A percentile compares a stretch with the other conserved stretches of the same genome.
Evolutionary conservation across 495 filamentous ascomycete genomes (phyloP).

Genomic region (Penicillium pancosmium): DNA sequence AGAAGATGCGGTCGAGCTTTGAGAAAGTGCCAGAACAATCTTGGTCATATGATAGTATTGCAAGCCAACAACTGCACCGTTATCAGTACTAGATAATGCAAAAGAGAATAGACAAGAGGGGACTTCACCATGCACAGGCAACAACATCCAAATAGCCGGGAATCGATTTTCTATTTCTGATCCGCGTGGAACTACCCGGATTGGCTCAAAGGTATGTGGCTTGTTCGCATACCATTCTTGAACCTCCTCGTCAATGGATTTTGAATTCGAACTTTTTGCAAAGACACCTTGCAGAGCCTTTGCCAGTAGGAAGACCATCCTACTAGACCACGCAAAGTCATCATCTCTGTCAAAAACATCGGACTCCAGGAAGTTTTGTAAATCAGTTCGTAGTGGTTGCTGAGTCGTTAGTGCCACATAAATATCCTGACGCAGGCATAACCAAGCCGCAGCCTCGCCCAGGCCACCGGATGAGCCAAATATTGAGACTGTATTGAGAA

Average conservation of each 20-base stretch:
- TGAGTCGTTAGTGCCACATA: constrained; percentile 33
- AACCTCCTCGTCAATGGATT: constrained; percentile 17
- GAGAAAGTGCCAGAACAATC: constrained; percentile 30
- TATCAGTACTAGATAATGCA: not conserved
- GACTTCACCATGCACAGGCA: constrained; percentile 33
- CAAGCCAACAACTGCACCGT: constrained; percentile 26
- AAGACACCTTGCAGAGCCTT: constrained; percentile 29
- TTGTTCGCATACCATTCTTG: constrained; percentile 30
- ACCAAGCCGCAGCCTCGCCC: constrained; percentile 37
- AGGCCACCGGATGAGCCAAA: constrained; percentile 34
- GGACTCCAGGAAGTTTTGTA: constrained; percentile 29
- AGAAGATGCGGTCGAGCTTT: constrained; percentile 14
- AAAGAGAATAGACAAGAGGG: too few species aligned
- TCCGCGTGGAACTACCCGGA: constrained; percentile 18
- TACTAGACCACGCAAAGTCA: constrained; percentile 34
- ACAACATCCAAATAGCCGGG: constrained; percentile 32
- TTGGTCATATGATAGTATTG: constrained; percentile 39
- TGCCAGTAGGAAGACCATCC: constrained; percentile 34
- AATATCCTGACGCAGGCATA: constrained; percentile 35
- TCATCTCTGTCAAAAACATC: constrained; percentile 30
- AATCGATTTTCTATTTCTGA: constrained; percentile 16
- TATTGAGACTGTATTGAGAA: constrained; percentile 31
- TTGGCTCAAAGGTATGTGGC: constrained; percentile 30
- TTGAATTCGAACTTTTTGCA: constrained; percentile 4
- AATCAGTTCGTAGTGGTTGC: constrained; percentile 27